A percentile compares a stretch with the other conserved stretches of the same genome.
phyloP scores from a whole-genome alignment of 306 rosid species.

The Cucurbita argyrosperma region DNA sequence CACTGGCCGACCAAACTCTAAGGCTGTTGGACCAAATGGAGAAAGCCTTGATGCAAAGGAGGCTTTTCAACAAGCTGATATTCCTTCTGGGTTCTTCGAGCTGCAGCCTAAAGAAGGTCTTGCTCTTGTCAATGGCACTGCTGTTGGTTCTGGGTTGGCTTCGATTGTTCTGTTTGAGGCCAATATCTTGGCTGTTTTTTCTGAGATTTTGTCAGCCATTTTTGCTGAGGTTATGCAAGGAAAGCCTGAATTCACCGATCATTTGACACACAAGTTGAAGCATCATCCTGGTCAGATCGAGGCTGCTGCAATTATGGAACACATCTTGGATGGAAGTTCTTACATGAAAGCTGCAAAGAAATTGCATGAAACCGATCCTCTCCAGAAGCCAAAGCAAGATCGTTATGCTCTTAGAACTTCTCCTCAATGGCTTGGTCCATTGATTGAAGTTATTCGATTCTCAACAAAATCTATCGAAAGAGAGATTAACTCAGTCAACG shows the following conservation, averaged over 20 bases:
- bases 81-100: constrained; percentile 62
- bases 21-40: not conserved
- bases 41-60: constrained; percentile 35
- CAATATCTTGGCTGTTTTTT: constrained; percentile 38
- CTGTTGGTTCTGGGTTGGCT: constrained; percentile 8
- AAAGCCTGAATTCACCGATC: constrained; percentile 66
- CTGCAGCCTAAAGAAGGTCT: constrained; percentile 86
- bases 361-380: no score
- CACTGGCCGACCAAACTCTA: not conserved
- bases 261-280: constrained; percentile 70
- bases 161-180: constrained; percentile 74
- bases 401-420: no score
- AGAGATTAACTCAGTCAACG: no score
- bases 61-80: constrained; percentile 38
- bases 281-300: constrained; percentile 95
- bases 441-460: no score
- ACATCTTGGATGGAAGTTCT: no score
- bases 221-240: constrained; percentile 85
- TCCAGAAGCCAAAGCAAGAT: no score
- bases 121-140: constrained; percentile 17
- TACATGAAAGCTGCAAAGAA: no score
- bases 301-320: constrained; percentile 42
- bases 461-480: no score
- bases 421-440: no score
- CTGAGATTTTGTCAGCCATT: constrained; percentile 61